Base-by-base conservation (phyloP, 2,329 filamentous ascomycete species). In the Claviceps humidiphila region DNA sequence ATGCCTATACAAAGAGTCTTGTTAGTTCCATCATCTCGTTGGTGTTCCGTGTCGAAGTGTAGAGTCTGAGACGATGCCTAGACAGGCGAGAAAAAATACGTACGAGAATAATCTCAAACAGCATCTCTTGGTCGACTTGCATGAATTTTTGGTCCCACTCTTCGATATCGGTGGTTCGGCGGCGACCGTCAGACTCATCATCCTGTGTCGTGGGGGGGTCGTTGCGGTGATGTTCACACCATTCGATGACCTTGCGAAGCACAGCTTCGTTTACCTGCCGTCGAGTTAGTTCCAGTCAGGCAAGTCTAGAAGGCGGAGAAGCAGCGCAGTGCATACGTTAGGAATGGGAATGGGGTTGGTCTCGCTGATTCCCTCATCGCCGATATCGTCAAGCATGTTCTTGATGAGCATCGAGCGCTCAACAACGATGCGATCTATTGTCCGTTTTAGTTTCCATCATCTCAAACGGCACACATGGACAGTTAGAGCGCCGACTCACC, bases 141-240 rank as follows among this genome's bases (percentile, higher is more conserved):
- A 98, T 97, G 71, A 97, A 98, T 74, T 98, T 98, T 71, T 97
- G 91, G 63, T 98, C 93, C 93, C 93, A 98, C 72, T 98, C 93
- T 55, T 97, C 93, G 59, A 98, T 98, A 63, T 98, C 93, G 47
- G 93, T 97, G 1, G 90, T 95, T 81, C 95, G 96, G 78, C 96
- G 96, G 61, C 93, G 88, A 49, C 84, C 89, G 63, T 97, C 91
- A 56, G 86, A 85, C 62, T 98, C 89, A 55, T 95, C 93, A 57
- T 97, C 91, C 62, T 82, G 81, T 51, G 84, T 76, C 57, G n/a
- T 82, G 79, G 82, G 77, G 41, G 93, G 89, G 64, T 98, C 93
- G 68, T 83, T 82, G 69, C 87, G 87, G 79, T 98, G 93, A 68
- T 96, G 89, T 58, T 87, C 82, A 74, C 93, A 97, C 93, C 93